Conservation (phyloP, 2,329 filamentous ascomycete species). For the Hypoxylon sp. region DNA sequence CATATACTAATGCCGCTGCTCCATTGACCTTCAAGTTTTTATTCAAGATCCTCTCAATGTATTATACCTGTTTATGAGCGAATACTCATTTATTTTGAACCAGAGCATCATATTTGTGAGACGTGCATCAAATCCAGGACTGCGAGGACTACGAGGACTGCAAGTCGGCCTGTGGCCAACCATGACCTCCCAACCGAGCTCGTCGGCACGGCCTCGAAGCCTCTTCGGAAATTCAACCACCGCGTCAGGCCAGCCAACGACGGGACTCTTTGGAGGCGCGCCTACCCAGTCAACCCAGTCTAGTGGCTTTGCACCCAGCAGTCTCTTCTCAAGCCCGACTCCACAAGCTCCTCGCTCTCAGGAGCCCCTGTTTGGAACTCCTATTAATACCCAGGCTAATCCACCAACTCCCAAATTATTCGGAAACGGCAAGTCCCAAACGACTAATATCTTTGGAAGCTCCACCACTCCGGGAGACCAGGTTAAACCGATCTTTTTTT, state of each 20-base stretch:
- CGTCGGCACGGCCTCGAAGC: slow-evolving; percentile 2
- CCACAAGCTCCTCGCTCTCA: slow-evolving; percentile 3
- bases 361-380: slow-evolving; percentile 4
- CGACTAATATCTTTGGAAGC: background rate
- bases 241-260: background rate
- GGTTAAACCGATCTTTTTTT: background rate
- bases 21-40: background rate
- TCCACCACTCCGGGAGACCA: background rate
- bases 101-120: background rate
- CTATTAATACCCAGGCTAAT: slow-evolving; percentile 19
- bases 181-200: slow-evolving; percentile 22
- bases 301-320: background rate
- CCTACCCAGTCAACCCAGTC: slow-evolving; percentile 1
- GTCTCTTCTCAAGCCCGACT: slow-evolving; percentile 9
- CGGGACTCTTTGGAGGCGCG: background rate
- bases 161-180: background rate
- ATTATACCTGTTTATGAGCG: background rate
- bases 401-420: background rate
- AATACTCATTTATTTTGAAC: background rate
- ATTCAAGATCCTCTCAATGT: slow-evolving; percentile 14
- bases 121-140: background rate
- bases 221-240: slow-evolving; percentile 10
- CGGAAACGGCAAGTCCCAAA: slow-evolving; percentile 3
- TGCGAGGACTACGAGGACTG: background rate
- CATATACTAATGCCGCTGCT: slow-evolving; percentile 1